Base-by-base conservation (phyloP, 140 eudicot species). In the Stevia rebaudiana region DNA sequence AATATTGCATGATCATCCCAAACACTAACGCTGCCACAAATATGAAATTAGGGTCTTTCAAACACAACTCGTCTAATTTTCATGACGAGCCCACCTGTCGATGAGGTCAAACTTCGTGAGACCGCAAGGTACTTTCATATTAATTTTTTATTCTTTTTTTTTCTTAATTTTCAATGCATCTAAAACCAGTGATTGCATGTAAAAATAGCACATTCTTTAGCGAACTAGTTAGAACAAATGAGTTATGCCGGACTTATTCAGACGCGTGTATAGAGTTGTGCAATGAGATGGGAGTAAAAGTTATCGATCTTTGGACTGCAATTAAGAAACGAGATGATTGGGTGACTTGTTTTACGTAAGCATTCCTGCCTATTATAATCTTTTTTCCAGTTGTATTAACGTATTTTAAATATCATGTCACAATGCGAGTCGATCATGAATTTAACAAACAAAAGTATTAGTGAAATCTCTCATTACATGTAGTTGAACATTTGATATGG, bases 211-310 rank as follows among this genome's bases (percentile, higher is more conserved):
- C 79, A 61, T 24, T 60, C 56, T 77, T 86, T 46, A 74, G 86
- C 40, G 83, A 80, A 71, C 79, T 82, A 55, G 89, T 82, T 63
- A 87, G 98, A 70, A 91, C 96, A 74, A 91, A 91, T 83, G 98
- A 87, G 59, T 47, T 81, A 51, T 84, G 95, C 70, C 80, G 92
- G 25, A 74, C 21, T 11, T 91, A 91, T 81, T 87, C 98, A 36
- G 98, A 91, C 48, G 98, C 98, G 57, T 84, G 88, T 52, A 56
- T 84, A 49, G 81, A 81, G 49, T 63, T 91, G 63, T 82, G 98
- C 79, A 75, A 65, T 67, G 95, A 91, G 74, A 72, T 81, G 92
- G 79, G 78, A 9, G 58, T 91, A 22, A 75, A 87, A 73, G 96
- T 84, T 36, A 68, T 87, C 10, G 95, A 91, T 77, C 95, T 91